Base-by-base conservation (phyloP, 1,284 basidiomycete species). In the Leccinum subrobustum region DNA sequence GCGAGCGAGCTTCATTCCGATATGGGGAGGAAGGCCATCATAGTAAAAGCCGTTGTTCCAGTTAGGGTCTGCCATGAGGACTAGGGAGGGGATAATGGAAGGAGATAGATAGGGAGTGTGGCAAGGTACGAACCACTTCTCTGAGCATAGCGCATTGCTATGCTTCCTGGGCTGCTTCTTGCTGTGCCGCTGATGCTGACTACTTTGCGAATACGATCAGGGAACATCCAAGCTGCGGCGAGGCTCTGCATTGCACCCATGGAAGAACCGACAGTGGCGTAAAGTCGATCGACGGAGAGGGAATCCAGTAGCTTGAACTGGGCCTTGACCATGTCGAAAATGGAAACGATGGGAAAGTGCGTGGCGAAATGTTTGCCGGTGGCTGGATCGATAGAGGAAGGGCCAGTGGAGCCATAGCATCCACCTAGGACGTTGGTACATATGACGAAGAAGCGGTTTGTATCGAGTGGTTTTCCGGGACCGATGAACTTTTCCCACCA, bases 401-500 rank as follows among this genome's bases (percentile, higher is more conserved):
- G 96, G 1, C 97, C 96, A 0, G 97, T 98, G 3, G 92, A 93
- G 27, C 96, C 96, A 71, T 98, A 99, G 79, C 96, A 99, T 0
- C 97, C 96, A 3, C 96, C 96, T 33, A 99, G 83, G 59, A 97
- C 96, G 75, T 99, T 99, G 12, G 95, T 95, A 79, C 96, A 99
- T 54, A 99, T 88, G 71, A 99, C 81, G 76, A 93, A 98, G 80
- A 92, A 98, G 57, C 88, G 85, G 72, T 95, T 82, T 3, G 96
- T 98, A 79, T 99, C 97, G 37, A 99, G 82, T 3, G 95, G 87
- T 70, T 91, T 93, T 61, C 94, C 94, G 2, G 96, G 95, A 0
- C 97, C 96, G 63, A 99, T 95, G 77, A 98, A 99, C 68, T 92
- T 91, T 76, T 99, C 92, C 96, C 96, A 99, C 97, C 96, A 99